Conservation (phyloP, 768 basidiomycete species). For the Kondoa malvinella region DNA sequence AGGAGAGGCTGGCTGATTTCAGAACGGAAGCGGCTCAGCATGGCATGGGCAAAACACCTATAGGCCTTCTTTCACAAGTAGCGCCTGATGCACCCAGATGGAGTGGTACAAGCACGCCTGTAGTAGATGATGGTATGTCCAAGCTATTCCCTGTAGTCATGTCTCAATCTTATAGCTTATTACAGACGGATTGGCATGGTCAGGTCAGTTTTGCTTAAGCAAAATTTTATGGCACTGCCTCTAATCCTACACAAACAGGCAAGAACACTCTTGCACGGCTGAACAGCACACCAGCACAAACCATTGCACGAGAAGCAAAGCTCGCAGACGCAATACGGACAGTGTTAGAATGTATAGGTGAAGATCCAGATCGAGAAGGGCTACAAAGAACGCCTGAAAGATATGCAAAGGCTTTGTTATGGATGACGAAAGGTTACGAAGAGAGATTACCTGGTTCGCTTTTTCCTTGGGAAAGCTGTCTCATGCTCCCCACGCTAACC, state of each 20-base stretch:
- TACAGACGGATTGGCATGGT: neutral
- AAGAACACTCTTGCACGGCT: slow-evolving; percentile 23
- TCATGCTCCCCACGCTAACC: neutral
- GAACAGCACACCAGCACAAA: slow-evolving; percentile 18
- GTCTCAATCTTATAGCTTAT: neutral
- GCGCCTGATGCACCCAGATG: neutral
- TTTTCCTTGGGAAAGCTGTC: neutral
- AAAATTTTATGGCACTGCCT: neutral
- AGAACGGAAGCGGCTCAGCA: neutral
- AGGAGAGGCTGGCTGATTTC: neutral
- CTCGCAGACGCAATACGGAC: slow-evolving; percentile 73
- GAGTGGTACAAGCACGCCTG: neutral
- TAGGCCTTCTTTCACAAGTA: neutral
- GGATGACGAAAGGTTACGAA: slow-evolving; percentile 99
- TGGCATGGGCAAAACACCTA: neutral
- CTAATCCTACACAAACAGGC: slow-evolving; percentile 10
- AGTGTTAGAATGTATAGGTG: slow-evolving; percentile 90
- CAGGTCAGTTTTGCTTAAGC: neutral
- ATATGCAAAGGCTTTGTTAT: slow-evolving; percentile 90
- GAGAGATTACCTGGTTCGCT: slow-evolving; percentile 66
- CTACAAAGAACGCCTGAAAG: slow-evolving; percentile 78
- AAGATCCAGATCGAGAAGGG: slow-evolving; percentile 91
- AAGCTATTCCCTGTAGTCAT: neutral
- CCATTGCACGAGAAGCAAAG: slow-evolving; percentile 30
- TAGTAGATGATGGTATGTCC: neutral